Evolutionary conservation across 2,329 filamentous ascomycete genomes (phyloP), one percentile per base, ranked within the genome.

Genomic region (Sporothrix humicola): DNA sequence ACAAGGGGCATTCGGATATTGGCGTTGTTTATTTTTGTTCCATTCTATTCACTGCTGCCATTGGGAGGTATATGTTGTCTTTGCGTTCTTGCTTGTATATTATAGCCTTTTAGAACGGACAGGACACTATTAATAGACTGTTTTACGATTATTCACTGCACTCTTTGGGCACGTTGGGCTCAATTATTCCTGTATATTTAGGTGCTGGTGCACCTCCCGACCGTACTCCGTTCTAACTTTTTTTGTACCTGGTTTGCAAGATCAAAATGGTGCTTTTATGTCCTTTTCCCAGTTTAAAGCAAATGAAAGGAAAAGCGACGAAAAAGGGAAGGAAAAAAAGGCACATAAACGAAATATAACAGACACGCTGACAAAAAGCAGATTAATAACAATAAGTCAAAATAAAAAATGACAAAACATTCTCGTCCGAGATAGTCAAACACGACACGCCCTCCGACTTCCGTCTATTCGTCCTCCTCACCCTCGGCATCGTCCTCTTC

Each of bases 401-500:
- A 46, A 56, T 15, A 42, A 23, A 61, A 50, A 48, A 61, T 26
- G 52, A 12, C 52, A 56, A 3, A 52, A 13, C 46, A 48, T 56
- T 17, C 13, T 20, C n/a, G 59, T 15, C n/a, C 20, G 42, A 26
- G 12, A 31, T 15, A 10, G 54, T 26, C 48, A 50, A 17, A 50
- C 48, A 17, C 48, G 13, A 50, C 13, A 13, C 54, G 12, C 54
- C 31, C 23, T 8, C 20, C 42, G 2, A 12, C 20, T 5, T n/a
- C 2, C 42, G 26, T 6, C 48, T 73, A 77, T 9, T 82, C 80
- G 58, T 86, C 84, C 46, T 85, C 85, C 20, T 87, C 85, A 2
- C 82, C 85, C 68, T 87, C 85, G 3, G 81, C 84, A 71, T 86
- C 84, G 52, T 79, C 78, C 77, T 82, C 81, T 3, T 77, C 75